A percentile compares a stretch with the other conserved stretches of the same genome.
Conservation (phyloP, 352 stramenopile genomes). For the Lagenidium sp. region DNA sequence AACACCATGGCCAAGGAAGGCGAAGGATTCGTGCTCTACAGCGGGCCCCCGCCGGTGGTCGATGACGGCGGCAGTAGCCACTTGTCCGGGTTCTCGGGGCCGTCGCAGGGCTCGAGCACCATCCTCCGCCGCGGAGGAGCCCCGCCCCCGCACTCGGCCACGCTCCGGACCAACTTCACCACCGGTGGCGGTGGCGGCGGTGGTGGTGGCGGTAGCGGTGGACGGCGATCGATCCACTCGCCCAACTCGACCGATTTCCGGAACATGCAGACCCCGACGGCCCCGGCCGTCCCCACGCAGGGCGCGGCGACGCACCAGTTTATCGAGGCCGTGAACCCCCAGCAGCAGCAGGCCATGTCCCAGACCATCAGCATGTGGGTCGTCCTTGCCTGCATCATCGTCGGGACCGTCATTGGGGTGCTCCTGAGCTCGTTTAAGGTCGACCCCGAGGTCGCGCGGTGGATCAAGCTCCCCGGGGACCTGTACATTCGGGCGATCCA, state of each 20-base stretch:
- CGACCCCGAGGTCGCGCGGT: conserved; percentile 31
- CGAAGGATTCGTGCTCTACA: conserved; percentile 18
- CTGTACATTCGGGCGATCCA: conserved; percentile 67
- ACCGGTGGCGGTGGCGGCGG: conserved; percentile 8
- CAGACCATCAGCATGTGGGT: conserved; percentile 38
- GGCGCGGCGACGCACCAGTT: conserved; percentile 17
- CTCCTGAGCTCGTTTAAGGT: conserved; percentile 47
- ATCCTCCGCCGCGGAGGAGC: conserved; percentile 14
- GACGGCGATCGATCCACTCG: conserved; percentile 16
- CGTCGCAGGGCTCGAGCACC: conserved; percentile 12
- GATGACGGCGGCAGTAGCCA: conserved; percentile 19
- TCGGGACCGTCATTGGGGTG: conserved; percentile 28
- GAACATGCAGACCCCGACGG: conserved; percentile 44
- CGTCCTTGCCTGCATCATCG: conserved; percentile 35
- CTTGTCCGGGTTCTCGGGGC: conserved; percentile 14
- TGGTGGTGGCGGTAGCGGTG: background rate
- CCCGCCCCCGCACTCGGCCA: conserved; percentile 36
- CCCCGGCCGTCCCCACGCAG: too few species aligned
- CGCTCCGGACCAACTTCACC: conserved; percentile 66
- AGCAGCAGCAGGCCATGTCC: conserved; percentile 18
- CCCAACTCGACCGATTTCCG: conserved; percentile 32
- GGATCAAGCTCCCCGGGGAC: conserved; percentile 61
- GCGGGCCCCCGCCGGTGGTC: background rate
- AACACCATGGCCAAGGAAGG: conserved; percentile 9
- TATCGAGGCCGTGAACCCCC: conserved; percentile 19